Evolutionary conservation across 1,284 basidiomycete genomes (phyloP).

Genomic region (Trametes pubescens): DNA sequence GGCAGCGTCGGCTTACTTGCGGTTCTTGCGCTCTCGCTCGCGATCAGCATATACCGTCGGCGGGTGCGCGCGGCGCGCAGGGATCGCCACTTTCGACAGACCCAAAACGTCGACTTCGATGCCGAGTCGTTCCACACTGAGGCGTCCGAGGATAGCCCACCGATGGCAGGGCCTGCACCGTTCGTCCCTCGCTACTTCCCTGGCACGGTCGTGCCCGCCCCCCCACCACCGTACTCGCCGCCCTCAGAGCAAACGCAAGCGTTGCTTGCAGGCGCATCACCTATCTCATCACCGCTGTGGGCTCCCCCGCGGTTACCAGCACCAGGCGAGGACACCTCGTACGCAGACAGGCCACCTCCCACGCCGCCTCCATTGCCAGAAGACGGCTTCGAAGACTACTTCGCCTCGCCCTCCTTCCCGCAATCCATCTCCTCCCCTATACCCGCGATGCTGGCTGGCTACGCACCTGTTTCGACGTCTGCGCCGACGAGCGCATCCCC

Average conservation of each 20-base stretch:
- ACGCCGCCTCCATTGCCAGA: slow-evolving; percentile 36
- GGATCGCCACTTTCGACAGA: slow-evolving; percentile 48
- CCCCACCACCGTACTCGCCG: slow-evolving; percentile 47
- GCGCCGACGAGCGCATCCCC: slow-evolving; percentile 30
- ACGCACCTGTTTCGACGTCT: slow-evolving; percentile 31
- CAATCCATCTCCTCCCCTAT: slow-evolving; percentile 41
- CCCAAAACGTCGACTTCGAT: slow-evolving; percentile 35
- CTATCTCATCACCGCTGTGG: slow-evolving; percentile 28
- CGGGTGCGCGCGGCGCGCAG: slow-evolving; percentile 51
- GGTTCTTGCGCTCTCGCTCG: slow-evolving; percentile 54
- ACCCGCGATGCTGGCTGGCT: slow-evolving; percentile 40
- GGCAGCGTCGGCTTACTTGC: slow-evolving; percentile 59
- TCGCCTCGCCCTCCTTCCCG: slow-evolving; percentile 38
- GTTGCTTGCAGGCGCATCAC: slow-evolving; percentile 33
- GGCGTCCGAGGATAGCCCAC: slow-evolving; percentile 52
- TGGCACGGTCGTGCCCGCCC: slow-evolving; percentile 50
- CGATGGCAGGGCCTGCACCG: slow-evolving; percentile 52
- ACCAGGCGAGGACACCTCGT: slow-evolving; percentile 36
- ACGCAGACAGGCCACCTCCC: slow-evolving; percentile 41
- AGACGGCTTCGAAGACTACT: slow-evolving; percentile 35
- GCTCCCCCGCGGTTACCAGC: slow-evolving; percentile 30
- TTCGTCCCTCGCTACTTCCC: slow-evolving; percentile 66
- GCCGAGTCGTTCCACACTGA: slow-evolving; percentile 47
- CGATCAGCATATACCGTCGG: slow-evolving; percentile 59
- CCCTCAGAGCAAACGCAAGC: slow-evolving; percentile 32